Percentiles rank a stretch among this genome's conserved stretches.
Conservation (phyloP, 1,139 yeast species). For the Geotrichum citri-aurantii region DNA sequence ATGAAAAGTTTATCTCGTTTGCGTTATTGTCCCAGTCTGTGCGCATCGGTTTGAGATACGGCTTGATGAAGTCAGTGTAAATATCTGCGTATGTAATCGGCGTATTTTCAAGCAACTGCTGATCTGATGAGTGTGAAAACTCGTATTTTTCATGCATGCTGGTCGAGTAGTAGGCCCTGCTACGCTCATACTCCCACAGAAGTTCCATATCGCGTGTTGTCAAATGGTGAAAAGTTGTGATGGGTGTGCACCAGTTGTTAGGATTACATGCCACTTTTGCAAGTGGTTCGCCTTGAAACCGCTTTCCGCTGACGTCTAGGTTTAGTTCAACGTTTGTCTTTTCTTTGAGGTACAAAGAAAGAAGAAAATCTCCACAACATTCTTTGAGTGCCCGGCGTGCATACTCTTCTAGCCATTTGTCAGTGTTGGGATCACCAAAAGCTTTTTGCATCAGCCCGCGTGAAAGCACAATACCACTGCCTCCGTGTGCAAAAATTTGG, state of each 20-base stretch:
- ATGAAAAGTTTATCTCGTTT: conserved; percentile 27
- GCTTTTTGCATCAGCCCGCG: conserved; percentile 20
- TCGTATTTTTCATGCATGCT: conserved; percentile 5
- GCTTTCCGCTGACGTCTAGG: conserved; percentile 20
- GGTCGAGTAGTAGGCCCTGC: conserved; percentile 20
- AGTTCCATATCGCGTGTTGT: conserved; percentile 33
- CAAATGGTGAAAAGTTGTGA: conserved; percentile 35
- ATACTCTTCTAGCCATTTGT: conserved; percentile 26
- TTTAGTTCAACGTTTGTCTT: conserved; percentile 24
- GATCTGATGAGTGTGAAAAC: conserved; percentile 12
- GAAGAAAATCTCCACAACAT: conserved; percentile 37
- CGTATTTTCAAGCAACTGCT: conserved; percentile 16
- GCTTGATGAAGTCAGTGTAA: conserved; percentile 28
- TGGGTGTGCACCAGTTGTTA: conserved; percentile 34
- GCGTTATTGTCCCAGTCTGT: conserved; percentile 34
- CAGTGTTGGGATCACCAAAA: conserved; percentile 21
- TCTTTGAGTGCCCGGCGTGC: conserved; percentile 28
- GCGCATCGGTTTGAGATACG: conserved; percentile 24
- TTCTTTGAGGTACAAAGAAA: conserved; percentile 30
- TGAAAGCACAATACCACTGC: conserved; percentile 22
- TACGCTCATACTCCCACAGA: conserved; percentile 36
- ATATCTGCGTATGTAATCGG: conserved; percentile 23
- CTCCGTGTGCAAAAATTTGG: conserved; percentile 38
- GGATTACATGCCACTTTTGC: conserved; percentile 23
- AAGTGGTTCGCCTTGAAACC: conserved; percentile 35